Base-by-base conservation (phyloP, 306 rosid genomes). In the Dalbergia oliveri region DNA sequence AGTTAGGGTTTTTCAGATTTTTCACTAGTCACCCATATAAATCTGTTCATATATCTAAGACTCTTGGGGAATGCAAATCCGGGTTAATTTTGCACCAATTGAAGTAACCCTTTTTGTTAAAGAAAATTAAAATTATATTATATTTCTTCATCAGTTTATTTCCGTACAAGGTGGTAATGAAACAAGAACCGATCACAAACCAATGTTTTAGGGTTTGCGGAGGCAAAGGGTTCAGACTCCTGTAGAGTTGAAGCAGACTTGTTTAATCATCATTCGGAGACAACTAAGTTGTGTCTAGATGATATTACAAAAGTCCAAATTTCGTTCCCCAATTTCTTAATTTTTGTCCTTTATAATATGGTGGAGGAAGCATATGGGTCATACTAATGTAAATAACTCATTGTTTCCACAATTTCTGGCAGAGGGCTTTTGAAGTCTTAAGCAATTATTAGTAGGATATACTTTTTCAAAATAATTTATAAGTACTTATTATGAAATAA, bases 1-100 rank as follows among this genome's bases (percentile, higher is more conserved):
- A 43, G 4, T 80, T 74, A 73, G 86, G 86, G 88, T 81, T 81
- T 81, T 77, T 81, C 81, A 80, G 53, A 50, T 39, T 35, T 78
- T 72, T 49, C 56, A 15, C 59, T 8, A 49, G 5, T 49, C 39
- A 49, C 47, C 11, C 57, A 26, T 26, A 56, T 16, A 14, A 33
- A 73, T 26, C 66, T 9, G 1, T 37, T 73, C 41, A 54, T 23
- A 7, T 23, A 7, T 23, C 26, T n/a, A 43, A 10, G 18, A 16
- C 16, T 43, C 1, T 43, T 2, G 9, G 47, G 47, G 10, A 75
- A 5, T 61, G 51, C 53, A 26, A 81, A 65, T 62, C 51, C 0
- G 3, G 5, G 41, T 37, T 37, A 37, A 4, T 11, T 0, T 0
- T 0, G 41, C 41, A 5, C 45, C 3, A 60, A 49, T 76, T 64